Base-by-base conservation (phyloP, 2,329 filamentous ascomycete species). In the Fusarium sp. region DNA sequence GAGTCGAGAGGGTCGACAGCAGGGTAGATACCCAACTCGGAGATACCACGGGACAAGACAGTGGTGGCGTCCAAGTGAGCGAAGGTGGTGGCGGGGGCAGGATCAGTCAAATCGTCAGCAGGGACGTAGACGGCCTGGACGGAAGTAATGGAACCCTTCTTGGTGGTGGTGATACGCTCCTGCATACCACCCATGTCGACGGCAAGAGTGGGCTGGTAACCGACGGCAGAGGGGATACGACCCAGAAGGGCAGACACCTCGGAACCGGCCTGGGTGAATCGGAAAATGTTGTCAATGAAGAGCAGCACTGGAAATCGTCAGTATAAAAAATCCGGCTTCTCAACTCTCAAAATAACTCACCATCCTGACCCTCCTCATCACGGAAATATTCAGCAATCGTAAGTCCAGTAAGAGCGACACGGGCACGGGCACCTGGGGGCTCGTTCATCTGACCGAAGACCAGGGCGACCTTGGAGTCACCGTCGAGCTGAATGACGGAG, bases 371-470 rank as follows among this genome's bases (percentile, higher is more conserved):
- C 79, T 92, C 89, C 62, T 86, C 83, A 71, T 92, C 89, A 77
- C 91, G 87, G 89, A 98, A 98, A 82, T 97, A 94, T 82, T 98
- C 95, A 9, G 27, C 27, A 9, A 29, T 29, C 8, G 27, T 29
- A 8, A 29, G 8, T 9, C 27, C 96, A 85, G 97, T 99, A 84
- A 99, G 93, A 82, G 97, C 97, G 83, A 99, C 97, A 97, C 97
- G 96, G 85, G 97, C 97, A 95, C 97, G 97, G 84, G 97, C 97
- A 91, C 97, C 97, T 77, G 97, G 97, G 86, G 97, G 97, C 91
- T 99, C 97, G 92, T 99, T 99, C 97, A 99, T 99, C 91, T 99
- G 97, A 91, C 97, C 97, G 89, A 99, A 99, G 80, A 99, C 97
- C 80, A 99, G 90, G 77, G 97, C 95, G 90, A 98, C 97, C 93